A percentile compares a stretch with the other conserved stretches of the same genome.
Evolutionary conservation across 805 yeast genomes (phyloP).

Genomic region (Yueomyces sp.): DNA sequence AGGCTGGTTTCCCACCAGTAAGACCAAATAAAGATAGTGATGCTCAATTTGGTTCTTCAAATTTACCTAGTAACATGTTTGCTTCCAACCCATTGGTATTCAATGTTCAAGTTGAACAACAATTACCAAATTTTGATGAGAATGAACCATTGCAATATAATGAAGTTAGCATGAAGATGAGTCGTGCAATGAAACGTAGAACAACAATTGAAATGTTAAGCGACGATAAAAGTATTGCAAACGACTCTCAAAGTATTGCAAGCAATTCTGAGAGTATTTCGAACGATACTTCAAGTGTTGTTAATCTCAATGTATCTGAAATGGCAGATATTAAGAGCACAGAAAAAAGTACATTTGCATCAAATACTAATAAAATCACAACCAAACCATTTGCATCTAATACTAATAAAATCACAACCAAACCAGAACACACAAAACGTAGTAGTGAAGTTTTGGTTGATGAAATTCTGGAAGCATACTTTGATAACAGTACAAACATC

Average conservation of each 20-base stretch:
- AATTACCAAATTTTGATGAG: not conserved
- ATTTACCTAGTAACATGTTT: too few relatives aligned
- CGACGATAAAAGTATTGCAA: too few relatives aligned
- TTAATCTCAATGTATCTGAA: not conserved
- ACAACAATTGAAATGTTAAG: too few relatives aligned
- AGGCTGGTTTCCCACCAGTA: not conserved
- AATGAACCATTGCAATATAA: too few relatives aligned
- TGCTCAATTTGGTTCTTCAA: too few relatives aligned
- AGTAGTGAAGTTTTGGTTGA: slow-evolving; percentile 15
- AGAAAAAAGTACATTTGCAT: not conserved
- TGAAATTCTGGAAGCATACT: slow-evolving; percentile 14
- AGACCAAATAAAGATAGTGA: too few relatives aligned
- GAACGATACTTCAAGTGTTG: not conserved
- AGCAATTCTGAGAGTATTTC: not conserved
- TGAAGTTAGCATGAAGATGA: too few relatives aligned
- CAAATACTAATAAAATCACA: too few relatives aligned
- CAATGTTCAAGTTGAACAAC: not conserved
- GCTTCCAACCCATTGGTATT: not conserved
- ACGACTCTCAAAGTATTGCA: too few relatives aligned
- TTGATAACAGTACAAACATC: not conserved
- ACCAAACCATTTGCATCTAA: not conserved
- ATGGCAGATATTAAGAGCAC: too few relatives aligned
- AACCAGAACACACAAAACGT: slow-evolving; percentile 1
- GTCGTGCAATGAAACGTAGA: too few relatives aligned
- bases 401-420: not conserved